Evolutionary conservation across 2,329 filamentous ascomycete species (phyloP).

Genomic region (Clarireedia homoeocarpa): DNA sequence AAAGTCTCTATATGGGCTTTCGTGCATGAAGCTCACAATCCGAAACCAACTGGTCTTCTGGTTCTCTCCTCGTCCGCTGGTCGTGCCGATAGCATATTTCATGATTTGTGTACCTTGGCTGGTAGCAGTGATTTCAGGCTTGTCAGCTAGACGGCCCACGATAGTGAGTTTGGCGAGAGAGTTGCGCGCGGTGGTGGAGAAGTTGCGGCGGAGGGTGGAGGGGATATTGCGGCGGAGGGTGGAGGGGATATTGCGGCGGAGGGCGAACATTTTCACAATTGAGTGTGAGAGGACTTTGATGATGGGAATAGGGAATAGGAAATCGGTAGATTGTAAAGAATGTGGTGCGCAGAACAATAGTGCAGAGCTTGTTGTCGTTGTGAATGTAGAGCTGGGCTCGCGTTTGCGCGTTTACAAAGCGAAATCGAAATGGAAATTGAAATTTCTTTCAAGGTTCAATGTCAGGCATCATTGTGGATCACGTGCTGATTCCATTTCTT

Average conservation of each 20-base stretch:
- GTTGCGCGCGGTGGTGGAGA: constrained; percentile 57
- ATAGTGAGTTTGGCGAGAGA: constrained; percentile 74
- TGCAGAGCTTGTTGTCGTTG: neutral
- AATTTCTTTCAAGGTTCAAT: too few species aligned
- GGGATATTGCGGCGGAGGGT: too few species aligned
- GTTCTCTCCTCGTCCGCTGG: constrained; percentile 58
- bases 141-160: constrained; percentile 74
- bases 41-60: constrained; percentile 79
- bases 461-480: too few species aligned
- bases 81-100: constrained; percentile 69
- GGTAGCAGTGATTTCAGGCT: constrained; percentile 67
- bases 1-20: constrained; percentile 63
- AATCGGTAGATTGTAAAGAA: neutral
- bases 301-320: neutral
- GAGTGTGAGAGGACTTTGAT: neutral
- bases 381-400: neutral
- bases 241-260: too few species aligned
- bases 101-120: constrained; percentile 66
- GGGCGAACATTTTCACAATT: constrained; percentile 22
- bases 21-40: constrained; percentile 61
- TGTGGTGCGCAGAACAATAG: neutral
- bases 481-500: too few species aligned
- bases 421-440: too few species aligned
- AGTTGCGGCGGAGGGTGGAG: constrained; percentile 50
- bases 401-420: neutral